phyloP scores from a whole-genome alignment of 2,329 filamentous ascomycete species.

The Xylaria sp. region DNA sequence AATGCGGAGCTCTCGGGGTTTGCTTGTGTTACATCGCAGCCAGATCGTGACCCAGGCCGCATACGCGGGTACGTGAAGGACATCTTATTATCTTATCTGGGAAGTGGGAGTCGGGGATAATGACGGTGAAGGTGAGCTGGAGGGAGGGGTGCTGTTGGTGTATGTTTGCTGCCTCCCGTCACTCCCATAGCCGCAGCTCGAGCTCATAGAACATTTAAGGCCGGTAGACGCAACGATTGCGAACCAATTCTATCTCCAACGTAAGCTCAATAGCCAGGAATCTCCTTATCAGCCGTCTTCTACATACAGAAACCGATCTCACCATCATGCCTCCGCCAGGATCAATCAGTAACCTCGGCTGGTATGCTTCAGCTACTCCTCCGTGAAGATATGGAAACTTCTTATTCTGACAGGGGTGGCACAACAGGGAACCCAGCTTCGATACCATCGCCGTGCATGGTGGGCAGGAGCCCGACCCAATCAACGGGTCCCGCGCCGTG shows the following conservation, averaged over 20 bases:
- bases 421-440: slow-evolving; percentile 33
- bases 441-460: slow-evolving; percentile 37
- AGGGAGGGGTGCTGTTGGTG: neutral
- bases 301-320: slow-evolving; percentile 3
- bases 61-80: slow-evolving; percentile 13
- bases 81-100: slow-evolving; percentile 21
- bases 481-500: slow-evolving; percentile 36
- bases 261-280: neutral
- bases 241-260: slow-evolving; percentile 4
- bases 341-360: slow-evolving; percentile 38
- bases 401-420: slow-evolving; percentile 18
- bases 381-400: neutral
- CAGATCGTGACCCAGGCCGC: slow-evolving; percentile 7
- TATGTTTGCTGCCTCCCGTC: slow-evolving; percentile 14
- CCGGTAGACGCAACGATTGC: slow-evolving; percentile 7
- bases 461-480: slow-evolving; percentile 38
- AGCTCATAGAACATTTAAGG: slow-evolving; percentile 19
- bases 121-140: slow-evolving; percentile 10
- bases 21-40: slow-evolving; percentile 28
- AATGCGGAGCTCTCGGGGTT: slow-evolving; percentile 22
- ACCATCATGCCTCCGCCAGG: slow-evolving; percentile 37
- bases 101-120: slow-evolving; percentile 9
- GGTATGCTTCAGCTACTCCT: slow-evolving; percentile 27
- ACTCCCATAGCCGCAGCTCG: slow-evolving; percentile 5
- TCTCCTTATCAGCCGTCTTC: slow-evolving; percentile 3